Evolutionary conservation across 441 rosid genomes (phyloP).

Genomic region (Hypseocharis bilobata): DNA sequence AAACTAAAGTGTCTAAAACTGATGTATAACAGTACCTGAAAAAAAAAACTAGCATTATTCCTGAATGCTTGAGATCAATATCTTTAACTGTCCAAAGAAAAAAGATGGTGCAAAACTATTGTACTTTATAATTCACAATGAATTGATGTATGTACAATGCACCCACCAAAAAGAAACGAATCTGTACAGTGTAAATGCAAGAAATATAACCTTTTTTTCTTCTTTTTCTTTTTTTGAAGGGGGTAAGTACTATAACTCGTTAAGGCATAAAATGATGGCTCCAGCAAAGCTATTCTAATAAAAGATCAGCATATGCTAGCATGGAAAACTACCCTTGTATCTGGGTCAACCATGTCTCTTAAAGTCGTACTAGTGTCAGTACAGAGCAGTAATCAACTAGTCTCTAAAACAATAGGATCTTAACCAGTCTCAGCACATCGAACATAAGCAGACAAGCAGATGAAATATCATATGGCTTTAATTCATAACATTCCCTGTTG

Average conservation of each 20-base stretch:
- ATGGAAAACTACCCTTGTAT: neutral
- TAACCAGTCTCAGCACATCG: neutral
- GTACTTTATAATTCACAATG: neutral
- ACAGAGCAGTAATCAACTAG: neutral
- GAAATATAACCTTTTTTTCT: neutral
- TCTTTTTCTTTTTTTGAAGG: too few relatives aligned
- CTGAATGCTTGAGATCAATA: neutral
- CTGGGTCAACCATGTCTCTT: neutral
- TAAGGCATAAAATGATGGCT: neutral
- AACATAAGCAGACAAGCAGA: constrained; percentile 2
- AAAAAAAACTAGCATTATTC: neutral
- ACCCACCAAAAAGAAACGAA: neutral
- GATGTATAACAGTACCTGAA: neutral
- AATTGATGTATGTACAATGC: neutral
- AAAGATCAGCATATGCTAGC: neutral
- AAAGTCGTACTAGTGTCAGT: neutral
- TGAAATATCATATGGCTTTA: neutral
- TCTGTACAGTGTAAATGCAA: neutral
- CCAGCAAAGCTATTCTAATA: neutral
- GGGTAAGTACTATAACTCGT: too few relatives aligned
- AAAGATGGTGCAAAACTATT: neutral
- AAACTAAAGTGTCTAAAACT: neutral
- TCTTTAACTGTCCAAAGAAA: neutral
- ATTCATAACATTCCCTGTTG: neutral
- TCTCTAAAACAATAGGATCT: neutral